phyloP scores from a whole-genome alignment of 768 basidiomycete species.

The Scleroderma bovista region DNA sequence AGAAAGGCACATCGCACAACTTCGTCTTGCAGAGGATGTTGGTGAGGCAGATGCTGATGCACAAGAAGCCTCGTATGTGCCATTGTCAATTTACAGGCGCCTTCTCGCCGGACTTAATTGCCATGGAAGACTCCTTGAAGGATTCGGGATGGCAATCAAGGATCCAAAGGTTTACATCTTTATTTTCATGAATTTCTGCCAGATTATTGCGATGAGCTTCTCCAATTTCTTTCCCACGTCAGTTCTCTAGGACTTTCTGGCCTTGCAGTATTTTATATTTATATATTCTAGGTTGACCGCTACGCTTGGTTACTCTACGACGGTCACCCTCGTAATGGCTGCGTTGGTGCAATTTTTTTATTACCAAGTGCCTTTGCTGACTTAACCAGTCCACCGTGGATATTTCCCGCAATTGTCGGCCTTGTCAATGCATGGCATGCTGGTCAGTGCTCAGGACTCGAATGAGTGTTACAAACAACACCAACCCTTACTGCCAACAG shows the following conservation, averaged over 20 bases:
- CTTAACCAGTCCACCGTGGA: conserved; percentile 52
- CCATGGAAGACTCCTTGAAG: conserved; percentile 12
- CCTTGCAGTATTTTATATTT: background rate
- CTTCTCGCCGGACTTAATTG: background rate
- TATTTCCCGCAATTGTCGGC: conserved; percentile 45
- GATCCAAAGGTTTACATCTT: conserved; percentile 53
- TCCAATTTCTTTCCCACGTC: conserved; percentile 56
- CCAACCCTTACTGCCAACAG: conserved; percentile 19
- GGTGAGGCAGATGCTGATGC: conserved; percentile 63
- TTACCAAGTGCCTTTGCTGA: background rate
- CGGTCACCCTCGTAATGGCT: conserved; percentile 50
- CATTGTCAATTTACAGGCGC: background rate
- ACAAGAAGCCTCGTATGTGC: conserved; percentile 49
- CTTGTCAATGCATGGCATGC: conserved; percentile 55
- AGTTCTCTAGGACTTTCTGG: conserved; percentile 5
- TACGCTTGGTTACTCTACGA: conserved; percentile 59
- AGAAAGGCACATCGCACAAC: conserved; percentile 56
- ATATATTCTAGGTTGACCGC: conserved; percentile 40
- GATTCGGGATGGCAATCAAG: conserved; percentile 46
- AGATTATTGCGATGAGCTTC: conserved; percentile 55
- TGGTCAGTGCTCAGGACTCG: conserved; percentile 22
- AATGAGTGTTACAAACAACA: background rate
- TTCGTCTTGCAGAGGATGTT: conserved; percentile 61
- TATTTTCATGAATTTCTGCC: conserved; percentile 46
- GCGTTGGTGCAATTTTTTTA: conserved; percentile 37